A percentile compares a stretch with the other conserved stretches of the same genome.
Conservation (phyloP, 2,329 filamentous ascomycete genomes). For the Fusarium tanahbumbuense region DNA sequence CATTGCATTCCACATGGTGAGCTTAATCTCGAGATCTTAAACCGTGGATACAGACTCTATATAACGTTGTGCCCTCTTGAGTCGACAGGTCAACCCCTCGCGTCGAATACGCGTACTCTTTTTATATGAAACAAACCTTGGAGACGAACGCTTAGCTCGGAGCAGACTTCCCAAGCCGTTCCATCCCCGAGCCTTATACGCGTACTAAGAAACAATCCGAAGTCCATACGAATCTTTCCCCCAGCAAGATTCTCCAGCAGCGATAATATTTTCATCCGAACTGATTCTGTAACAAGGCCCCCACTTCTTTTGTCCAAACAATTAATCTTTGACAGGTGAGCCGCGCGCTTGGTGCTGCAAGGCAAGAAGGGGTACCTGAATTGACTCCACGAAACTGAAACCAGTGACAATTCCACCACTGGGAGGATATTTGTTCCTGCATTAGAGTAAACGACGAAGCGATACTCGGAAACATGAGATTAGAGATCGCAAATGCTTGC, state of each 20-base stretch:
- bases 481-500: background rate
- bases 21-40: fast-evolving
- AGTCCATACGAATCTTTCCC: fast-evolving
- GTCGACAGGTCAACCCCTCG: background rate
- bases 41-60: no score
- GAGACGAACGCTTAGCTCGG: fast-evolving
- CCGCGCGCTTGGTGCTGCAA: background rate
- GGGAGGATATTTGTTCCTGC: background rate
- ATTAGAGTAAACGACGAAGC: no score
- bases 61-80: no score
- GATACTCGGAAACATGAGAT: no score
- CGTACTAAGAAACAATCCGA: background rate
- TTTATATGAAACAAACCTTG: background rate
- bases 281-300: background rate
- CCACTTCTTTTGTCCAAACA: background rate
- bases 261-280: background rate
- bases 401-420: conserved; percentile 37
- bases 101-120: fast-evolving
- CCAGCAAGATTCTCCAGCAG: background rate
- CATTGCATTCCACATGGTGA: fast-evolving
- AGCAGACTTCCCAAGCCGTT: background rate
- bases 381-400: conserved; percentile 39
- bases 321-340: background rate
- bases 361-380: background rate
- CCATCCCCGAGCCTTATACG: background rate